Percentiles rank a stretch among this genome's conserved stretches.
phyloP scores from a whole-genome alignment of 1,284 basidiomycete species.

The Rugosomyces carneus region DNA sequence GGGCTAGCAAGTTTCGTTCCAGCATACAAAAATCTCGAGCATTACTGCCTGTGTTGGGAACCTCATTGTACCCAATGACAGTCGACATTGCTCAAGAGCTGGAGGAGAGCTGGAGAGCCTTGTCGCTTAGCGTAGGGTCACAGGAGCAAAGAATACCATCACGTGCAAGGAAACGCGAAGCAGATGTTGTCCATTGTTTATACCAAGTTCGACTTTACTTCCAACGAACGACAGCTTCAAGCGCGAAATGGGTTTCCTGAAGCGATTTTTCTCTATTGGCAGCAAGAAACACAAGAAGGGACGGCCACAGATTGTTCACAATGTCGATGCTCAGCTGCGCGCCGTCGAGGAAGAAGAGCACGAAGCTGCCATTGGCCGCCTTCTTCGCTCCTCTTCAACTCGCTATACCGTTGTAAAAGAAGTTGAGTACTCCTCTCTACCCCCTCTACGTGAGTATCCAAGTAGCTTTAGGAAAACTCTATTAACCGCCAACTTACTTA shows the following conservation, averaged over 20 bases:
- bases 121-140: neutral
- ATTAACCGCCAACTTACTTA: slow-evolving; percentile 21
- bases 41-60: slow-evolving; percentile 41
- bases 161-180: slow-evolving; percentile 22
- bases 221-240: slow-evolving; percentile 9
- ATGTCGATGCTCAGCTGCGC: slow-evolving; percentile 20
- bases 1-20: slow-evolving; percentile 64
- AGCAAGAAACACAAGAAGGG: slow-evolving; percentile 54
- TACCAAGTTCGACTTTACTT: slow-evolving; percentile 32
- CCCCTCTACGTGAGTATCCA: slow-evolving; percentile 58
- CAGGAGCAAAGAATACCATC: slow-evolving; percentile 10
- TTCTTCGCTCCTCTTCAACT: slow-evolving; percentile 67
- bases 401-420: slow-evolving; percentile 52
- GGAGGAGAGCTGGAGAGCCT: neutral
- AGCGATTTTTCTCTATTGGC: slow-evolving; percentile 63
- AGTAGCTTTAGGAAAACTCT: neutral
- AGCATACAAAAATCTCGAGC: slow-evolving; percentile 72
- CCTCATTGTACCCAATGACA: slow-evolving; percentile 18
- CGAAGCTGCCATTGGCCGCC: slow-evolving; percentile 53
- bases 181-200: slow-evolving; percentile 37
- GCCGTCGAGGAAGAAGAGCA: slow-evolving; percentile 41
- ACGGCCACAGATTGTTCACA: slow-evolving; percentile 24
- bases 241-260: slow-evolving; percentile 57
- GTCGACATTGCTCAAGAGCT: neutral
- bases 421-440: slow-evolving; percentile 48